A percentile compares a stretch with the other conserved stretches of the same genome.
These are phyloP conservation scores for Neocucurbitaria cava DNA, from an alignment of 2,329 filamentous ascomycete species.

Conservation along the genomic window DNA sequence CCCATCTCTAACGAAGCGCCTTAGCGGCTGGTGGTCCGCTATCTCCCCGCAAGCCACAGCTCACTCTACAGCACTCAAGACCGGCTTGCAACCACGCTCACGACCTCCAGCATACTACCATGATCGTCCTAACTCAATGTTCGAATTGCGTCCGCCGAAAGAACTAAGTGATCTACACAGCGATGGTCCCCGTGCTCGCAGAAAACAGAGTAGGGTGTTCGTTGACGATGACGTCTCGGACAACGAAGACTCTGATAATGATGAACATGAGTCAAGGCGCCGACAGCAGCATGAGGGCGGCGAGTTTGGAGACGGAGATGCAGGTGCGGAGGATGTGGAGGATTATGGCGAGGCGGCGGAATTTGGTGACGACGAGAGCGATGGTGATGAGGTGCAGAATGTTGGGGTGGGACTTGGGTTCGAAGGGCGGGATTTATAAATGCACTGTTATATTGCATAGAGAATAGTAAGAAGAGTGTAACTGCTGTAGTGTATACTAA, in stretches of 20 bases:
- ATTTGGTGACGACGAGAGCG: constrained; percentile 31
- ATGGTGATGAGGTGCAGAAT: constrained; percentile 20
- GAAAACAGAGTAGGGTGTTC: constrained; percentile 51
- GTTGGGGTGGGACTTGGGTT: constrained; percentile 20
- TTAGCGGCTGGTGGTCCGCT: constrained; percentile 48
- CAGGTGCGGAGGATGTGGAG: constrained; percentile 12
- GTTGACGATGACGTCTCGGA: constrained; percentile 46
- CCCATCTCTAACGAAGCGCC: constrained; percentile 37
- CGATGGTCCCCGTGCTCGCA: neutral
- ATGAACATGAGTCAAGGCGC: neutral
- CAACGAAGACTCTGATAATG: neutral
- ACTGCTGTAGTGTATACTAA: too few relatives aligned
- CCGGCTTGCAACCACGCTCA: constrained; percentile 8
- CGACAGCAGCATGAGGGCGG: constrained; percentile 13
- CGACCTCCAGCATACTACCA: constrained; percentile 19
- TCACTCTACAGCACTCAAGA: constrained; percentile 10
- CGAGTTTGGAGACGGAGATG: constrained; percentile 11
- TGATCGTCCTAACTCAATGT: constrained; percentile 46
- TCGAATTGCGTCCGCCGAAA: constrained; percentile 43
- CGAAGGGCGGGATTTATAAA: constrained; percentile 12
- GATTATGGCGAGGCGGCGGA: constrained; percentile 22
- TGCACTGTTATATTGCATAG: neutral
- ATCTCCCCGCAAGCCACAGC: constrained; percentile 28
- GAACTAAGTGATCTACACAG: constrained; percentile 24
- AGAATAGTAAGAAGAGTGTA: too few relatives aligned